Evolutionary conservation across 1,139 yeast species (phyloP).

Genomic region (Zygoascus meyerae): DNA sequence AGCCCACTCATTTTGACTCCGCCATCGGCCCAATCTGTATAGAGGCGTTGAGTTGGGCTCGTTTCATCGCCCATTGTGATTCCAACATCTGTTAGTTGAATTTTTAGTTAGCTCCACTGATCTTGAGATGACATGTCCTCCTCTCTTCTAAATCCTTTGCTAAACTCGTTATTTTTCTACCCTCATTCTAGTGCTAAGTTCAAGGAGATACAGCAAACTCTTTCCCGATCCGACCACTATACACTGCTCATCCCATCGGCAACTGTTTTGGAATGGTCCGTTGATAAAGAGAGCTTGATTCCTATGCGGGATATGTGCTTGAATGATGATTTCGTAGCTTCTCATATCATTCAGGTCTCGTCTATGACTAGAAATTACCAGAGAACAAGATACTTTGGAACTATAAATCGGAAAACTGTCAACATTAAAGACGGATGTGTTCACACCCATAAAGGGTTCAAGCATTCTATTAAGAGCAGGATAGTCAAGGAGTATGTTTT

Average conservation of each 20-base stretch:
- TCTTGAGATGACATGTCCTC: constrained; percentile 5
- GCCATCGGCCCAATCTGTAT: too few relatives aligned
- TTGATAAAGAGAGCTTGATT: constrained; percentile 45
- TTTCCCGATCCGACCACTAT: constrained; percentile 35
- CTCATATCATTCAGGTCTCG: constrained; percentile 53
- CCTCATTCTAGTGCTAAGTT: constrained; percentile 51
- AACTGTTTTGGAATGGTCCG: constrained; percentile 42
- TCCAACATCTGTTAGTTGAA: too few relatives aligned
- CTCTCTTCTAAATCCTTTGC: constrained; percentile 49
- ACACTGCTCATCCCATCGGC: constrained; percentile 37
- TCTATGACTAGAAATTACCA: constrained; percentile 38
- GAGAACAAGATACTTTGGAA: constrained; percentile 46
- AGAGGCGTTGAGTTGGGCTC: too few relatives aligned
- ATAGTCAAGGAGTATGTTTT: constrained; percentile 44
- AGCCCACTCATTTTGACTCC: too few relatives aligned
- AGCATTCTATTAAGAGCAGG: constrained; percentile 40
- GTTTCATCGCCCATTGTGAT: too few relatives aligned
- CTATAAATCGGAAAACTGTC: constrained; percentile 56
- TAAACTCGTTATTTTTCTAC: constrained; percentile 64
- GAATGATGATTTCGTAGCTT: constrained; percentile 59
- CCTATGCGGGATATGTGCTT: constrained; percentile 54
- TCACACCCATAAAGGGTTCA: constrained; percentile 44
- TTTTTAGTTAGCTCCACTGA: too few relatives aligned
- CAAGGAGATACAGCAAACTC: constrained; percentile 41
- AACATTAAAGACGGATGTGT: constrained; percentile 52